These are phyloP conservation scores for Hibiscus trionum DNA, from an alignment of 345 rosid species.

Conservation along the genomic window DNA sequence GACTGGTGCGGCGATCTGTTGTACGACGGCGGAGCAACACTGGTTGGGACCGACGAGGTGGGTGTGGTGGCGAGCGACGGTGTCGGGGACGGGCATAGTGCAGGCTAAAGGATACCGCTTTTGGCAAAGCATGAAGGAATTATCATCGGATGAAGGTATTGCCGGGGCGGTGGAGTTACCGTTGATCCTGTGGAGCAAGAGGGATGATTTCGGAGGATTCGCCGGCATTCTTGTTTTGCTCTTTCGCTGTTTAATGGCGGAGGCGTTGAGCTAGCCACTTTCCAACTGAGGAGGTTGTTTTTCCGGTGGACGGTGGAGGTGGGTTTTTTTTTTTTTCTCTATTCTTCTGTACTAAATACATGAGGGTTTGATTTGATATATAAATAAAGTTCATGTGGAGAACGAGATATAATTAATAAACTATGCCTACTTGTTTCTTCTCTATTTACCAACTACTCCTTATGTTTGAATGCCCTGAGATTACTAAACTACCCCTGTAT, in stretches of 20 bases:
- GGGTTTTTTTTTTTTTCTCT: no score
- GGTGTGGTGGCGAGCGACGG: conserved; percentile 36
- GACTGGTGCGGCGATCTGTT: conserved; percentile 50
- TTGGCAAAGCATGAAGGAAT: conserved; percentile 24
- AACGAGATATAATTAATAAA: no score
- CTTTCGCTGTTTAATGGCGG: not conserved
- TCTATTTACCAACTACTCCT: no score
- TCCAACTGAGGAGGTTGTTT: no score
- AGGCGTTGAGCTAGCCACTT: no score
- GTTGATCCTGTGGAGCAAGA: conserved; percentile 14
- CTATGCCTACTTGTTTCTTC: no score
- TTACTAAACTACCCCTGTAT: no score
- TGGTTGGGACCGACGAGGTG: conserved; percentile 43
- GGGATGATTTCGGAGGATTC: conserved; percentile 10
- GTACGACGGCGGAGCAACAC: conserved; percentile 57
- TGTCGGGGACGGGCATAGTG: conserved; percentile 17
- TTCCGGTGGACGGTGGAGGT: no score
- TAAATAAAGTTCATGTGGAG: no score
- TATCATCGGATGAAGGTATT: not conserved
- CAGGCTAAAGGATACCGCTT: conserved; percentile 30
- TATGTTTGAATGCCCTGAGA: no score
- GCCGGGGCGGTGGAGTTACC: not conserved
- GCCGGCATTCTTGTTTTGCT: conserved; percentile 13
- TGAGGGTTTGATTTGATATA: no score
- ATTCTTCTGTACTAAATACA: no score